Base-by-base conservation (phyloP, 768 basidiomycete genomes). In the Mrakia gelida region DNA sequence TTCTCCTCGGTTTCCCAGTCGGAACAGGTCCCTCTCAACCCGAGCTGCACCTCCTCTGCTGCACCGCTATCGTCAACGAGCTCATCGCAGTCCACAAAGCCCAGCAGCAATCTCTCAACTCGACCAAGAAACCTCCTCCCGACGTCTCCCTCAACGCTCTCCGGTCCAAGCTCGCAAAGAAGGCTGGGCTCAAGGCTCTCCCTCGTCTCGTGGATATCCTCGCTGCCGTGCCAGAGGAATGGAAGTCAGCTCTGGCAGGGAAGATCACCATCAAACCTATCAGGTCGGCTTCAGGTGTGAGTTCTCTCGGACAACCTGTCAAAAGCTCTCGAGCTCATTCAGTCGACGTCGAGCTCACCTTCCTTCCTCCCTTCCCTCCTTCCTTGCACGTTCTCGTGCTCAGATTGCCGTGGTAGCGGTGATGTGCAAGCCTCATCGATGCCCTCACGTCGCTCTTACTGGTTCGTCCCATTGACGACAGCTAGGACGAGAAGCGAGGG, bases 401-500 rank as follows among this genome's bases (percentile, higher is more conserved):
- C 18, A 96, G 94, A 95, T 98, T 78, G 97, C 96, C 23, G 96
- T 98, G 32, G 97, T 99, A 21, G 97, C 97, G 13, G 96, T 99
- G n/a, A 99, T 99, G 97, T 96, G 95, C 87, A 99, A 98, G 83
- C 97, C 97, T 1, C 97, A 99, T 87, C 89, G 97, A 75, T 99
- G 97, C 87, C 97, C 97, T 6, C 97, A 99, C 86, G 98, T 99
- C 76, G 97, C 97, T 11, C 97, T 99, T 94, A 99, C 97, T 0
- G 97, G 67, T 70, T 5, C 10, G 67, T 70, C 11, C 45, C 9
- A 15, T 10, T 45, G 15, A 45, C 45, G 9, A 11, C 11, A 45
- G 11, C 45, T 10, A 45, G 11, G 11, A 11, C 41, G 41, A 10
- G 45, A 45, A 45, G 45, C 16, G 41, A 45, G n/a, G 34, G n/a